These are phyloP conservation scores for Podila verticillata DNA, from an alignment of 192 early-diverging fungal species.

Conservation along the genomic window DNA sequence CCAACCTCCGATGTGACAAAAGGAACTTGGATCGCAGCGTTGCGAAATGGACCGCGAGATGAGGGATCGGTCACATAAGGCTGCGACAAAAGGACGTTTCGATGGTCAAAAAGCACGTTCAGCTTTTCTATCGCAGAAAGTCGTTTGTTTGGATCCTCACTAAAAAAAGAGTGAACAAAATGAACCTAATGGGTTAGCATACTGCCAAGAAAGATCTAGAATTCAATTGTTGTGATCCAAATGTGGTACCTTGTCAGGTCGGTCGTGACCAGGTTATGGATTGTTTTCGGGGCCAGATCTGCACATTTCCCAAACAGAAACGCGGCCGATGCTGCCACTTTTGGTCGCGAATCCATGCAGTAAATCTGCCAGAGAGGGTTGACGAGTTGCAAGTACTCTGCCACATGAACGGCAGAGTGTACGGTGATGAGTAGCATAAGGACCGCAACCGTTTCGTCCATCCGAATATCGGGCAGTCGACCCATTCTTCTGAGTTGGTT, in stretches of 20 bases:
- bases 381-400: slow-evolving; percentile 51
- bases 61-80: slow-evolving; percentile 60
- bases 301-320: slow-evolving; percentile 68
- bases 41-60: slow-evolving; percentile 57
- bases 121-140: slow-evolving; percentile 54
- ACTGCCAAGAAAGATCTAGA: background rate
- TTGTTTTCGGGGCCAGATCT: slow-evolving; percentile 56
- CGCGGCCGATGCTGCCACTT: slow-evolving; percentile 53
- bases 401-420: slow-evolving; percentile 52
- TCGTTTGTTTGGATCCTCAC: slow-evolving; percentile 48
- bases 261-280: slow-evolving; percentile 49
- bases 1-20: slow-evolving; percentile 65
- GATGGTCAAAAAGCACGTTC: slow-evolving; percentile 56
- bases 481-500: slow-evolving; percentile 31
- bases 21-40: slow-evolving; percentile 55
- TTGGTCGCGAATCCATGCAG: slow-evolving; percentile 56
- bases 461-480: slow-evolving; percentile 45
- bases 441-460: slow-evolving; percentile 55
- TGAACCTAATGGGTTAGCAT: background rate
- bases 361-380: slow-evolving; percentile 59
- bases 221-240: no score
- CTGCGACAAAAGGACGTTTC: slow-evolving; percentile 56
- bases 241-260: slow-evolving; percentile 59
- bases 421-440: slow-evolving; percentile 62
- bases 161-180: background rate